phyloP scores from a whole-genome alignment of 2,329 filamentous ascomycete species.

The Monosporascus sp. region DNA sequence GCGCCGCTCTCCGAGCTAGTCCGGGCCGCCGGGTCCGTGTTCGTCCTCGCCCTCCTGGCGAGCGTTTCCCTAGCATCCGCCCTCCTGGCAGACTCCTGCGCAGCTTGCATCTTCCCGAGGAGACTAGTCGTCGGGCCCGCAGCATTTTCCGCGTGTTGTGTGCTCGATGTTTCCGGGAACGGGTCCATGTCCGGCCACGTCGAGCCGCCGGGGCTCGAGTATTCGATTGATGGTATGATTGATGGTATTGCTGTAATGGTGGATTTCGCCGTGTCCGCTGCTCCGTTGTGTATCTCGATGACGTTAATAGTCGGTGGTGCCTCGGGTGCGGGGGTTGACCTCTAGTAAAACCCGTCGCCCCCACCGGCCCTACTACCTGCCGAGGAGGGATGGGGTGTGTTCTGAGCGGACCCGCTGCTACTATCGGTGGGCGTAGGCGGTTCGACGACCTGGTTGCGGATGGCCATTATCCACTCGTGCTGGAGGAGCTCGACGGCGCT shows the following conservation, averaged over 20 bases:
- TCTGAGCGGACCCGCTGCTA: conserved; percentile 35
- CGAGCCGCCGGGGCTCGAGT: too few relatives aligned
- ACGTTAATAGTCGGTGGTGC: conserved; percentile 11
- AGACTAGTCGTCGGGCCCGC: conserved; percentile 1
- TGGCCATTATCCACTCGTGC: conserved; percentile 81
- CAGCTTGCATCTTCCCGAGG: conserved; percentile 17
- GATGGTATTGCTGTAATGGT: not conserved
- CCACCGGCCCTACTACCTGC: conserved; percentile 21
- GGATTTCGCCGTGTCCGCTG: not conserved
- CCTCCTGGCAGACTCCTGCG: conserved; percentile 21
- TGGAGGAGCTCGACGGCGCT: conserved; percentile 85
- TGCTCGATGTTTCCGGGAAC: not conserved
- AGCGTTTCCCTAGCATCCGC: conserved; percentile 16
- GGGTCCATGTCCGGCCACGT: too few relatives aligned
- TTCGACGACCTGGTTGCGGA: conserved; percentile 60
- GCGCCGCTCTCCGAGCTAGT: not conserved
- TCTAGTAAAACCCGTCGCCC: conserved; percentile 31
- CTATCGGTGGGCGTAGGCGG: conserved; percentile 57
- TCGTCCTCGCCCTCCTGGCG: not conserved
- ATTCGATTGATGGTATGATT: too few relatives aligned
- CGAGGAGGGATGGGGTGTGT: conserved; percentile 28
- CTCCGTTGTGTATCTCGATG: conserved; percentile 9
- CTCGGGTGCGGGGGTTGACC: conserved; percentile 11
- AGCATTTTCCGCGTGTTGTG: conserved; percentile 1
- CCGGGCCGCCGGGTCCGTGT: not conserved